Evolutionary conservation across 345 rosid genomes (phyloP), one percentile per base, ranked within the genome.

Genomic region (Pistacia vera): DNA sequence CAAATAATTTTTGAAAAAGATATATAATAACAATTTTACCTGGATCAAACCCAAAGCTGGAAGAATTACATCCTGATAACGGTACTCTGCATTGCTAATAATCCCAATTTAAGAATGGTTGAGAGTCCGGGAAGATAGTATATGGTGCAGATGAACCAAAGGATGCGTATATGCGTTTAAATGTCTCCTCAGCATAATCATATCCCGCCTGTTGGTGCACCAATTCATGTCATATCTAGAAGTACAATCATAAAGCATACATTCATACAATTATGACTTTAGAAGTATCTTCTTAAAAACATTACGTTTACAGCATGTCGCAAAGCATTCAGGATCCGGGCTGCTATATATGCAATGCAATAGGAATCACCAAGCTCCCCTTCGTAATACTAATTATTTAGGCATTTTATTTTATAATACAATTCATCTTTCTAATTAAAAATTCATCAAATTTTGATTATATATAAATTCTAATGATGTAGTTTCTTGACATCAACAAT

Each of bases 181-280:
- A 91, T 63, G 97, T 93, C 79, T 90, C 97, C 66, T 93, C 98
- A 71, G 93, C 97, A 72, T 85, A 95, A 33, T 93, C 95, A 82
- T 95, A 95, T 66, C 98, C 98, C 57, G 98, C 98, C 98, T 95
- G 91, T 61, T 60, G 75, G 14, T 49, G 63, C 71, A 79, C 52
- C 28, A 52, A 78, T 52, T 17, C 2, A 10, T 28, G 66, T 76
- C 54, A 72, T 55, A 52, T 25, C 25, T 22, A 22, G 25, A 22
- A 22, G 25, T 22, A 22, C 25, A 22, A 22, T 22, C 25, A 22
- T 22, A 60, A 17, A 59, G 3, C 14, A 5, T 38, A 7, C 3
- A 25, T 28, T 38, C 8, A 4, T 22, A 22, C 0, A 22, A 0
- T 22, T 0, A 22, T 22, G 25, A 22, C 25, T 22, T 22, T 22